A percentile compares a stretch with the other conserved stretches of the same genome.
These are phyloP conservation scores for Stylonectria norvegica DNA, from an alignment of 2,329 filamentous ascomycete species.

Conservation along the genomic window DNA sequence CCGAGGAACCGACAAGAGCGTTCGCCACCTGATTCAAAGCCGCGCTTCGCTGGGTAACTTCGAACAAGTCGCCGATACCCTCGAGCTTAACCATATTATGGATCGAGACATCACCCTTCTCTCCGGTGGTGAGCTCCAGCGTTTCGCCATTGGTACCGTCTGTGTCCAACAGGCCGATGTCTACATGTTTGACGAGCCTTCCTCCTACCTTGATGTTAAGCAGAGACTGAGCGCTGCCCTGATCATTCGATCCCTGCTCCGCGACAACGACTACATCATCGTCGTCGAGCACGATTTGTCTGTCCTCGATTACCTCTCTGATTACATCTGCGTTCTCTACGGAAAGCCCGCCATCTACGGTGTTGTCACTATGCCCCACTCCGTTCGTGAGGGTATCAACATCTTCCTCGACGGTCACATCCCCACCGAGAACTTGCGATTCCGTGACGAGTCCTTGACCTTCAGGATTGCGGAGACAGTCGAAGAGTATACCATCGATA, in stretches of 20 bases:
- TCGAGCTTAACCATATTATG: slow-evolving; percentile 85
- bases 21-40: slow-evolving; percentile 73
- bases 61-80: slow-evolving; percentile 74
- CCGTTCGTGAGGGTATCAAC: slow-evolving; percentile 98
- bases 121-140: slow-evolving; percentile 96
- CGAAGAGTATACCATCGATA: slow-evolving; percentile 84
- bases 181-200: slow-evolving; percentile 99
- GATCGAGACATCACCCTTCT: slow-evolving; percentile 87
- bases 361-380: slow-evolving; percentile 93
- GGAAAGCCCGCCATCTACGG: slow-evolving; percentile 93
- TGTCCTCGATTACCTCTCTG: slow-evolving; percentile 95
- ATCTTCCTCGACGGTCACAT: slow-evolving; percentile 99
- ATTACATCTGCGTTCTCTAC: slow-evolving; percentile 97
- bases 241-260: slow-evolving; percentile 86
- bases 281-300: slow-evolving; percentile 99
- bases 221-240: slow-evolving; percentile 90
- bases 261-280: slow-evolving; percentile 91
- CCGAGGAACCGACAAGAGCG: slow-evolving; percentile 74
- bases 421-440: slow-evolving; percentile 95
- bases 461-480: slow-evolving; percentile 90
- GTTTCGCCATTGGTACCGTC: slow-evolving; percentile 94
- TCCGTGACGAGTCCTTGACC: slow-evolving; percentile 93
- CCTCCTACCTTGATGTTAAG: slow-evolving; percentile 98
- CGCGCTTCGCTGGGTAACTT: slow-evolving; percentile 75
- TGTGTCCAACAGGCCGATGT: slow-evolving; percentile 96